Base-by-base conservation (phyloP, 164 flowering plant genomes). In the Annona cherimola region DNA sequence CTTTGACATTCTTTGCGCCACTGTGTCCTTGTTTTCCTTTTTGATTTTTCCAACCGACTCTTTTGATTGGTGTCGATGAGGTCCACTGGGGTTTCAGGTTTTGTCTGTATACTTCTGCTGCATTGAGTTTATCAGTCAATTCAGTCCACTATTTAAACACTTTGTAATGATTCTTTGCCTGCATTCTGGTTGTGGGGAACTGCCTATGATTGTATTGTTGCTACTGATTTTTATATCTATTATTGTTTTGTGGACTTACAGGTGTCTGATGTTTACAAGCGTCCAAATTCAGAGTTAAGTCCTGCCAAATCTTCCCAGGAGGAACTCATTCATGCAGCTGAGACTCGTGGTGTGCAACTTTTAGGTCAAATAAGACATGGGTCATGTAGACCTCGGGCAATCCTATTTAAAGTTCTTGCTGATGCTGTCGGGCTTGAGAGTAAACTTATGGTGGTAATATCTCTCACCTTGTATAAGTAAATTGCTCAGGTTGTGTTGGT, bases 401-500 rank as follows among this genome's bases (percentile, higher is more conserved):
- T 96, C 55, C 76, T 96, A 74, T 96, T 96, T 78, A 96, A 96
- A 84, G 98, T 92, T 74, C 88, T 96, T 78, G 98, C 99, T 43
- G 99, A 96, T 85, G 81, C 94, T 81, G 94, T 93, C 19, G 99
- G 98, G 67, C 87, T 96, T 79, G 97, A 93, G 76, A 85, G 94
- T 77, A 88, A 84, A 78, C 91, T 96, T 68, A 77, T 92, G 84
- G 94, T 88, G 97, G 99, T 93, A 86, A 68, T 69, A 20, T 62
- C 26, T 57, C 54, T 69, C 26, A 1, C 59, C 57, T 43, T 70
- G 42, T 35, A 54, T 45, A 39, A 7, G 16, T 20, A 61, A 57
- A 73, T 61, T 61, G 14, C 42, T 61, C 42, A 16, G 46, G 55
- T 43, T 70, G 2, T 43, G 35, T 64, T 35, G 60, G 44, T 69